Evolutionary conservation across 2,329 filamentous ascomycete genomes (phyloP).

Genomic region (Alternaria incomplexa): DNA sequence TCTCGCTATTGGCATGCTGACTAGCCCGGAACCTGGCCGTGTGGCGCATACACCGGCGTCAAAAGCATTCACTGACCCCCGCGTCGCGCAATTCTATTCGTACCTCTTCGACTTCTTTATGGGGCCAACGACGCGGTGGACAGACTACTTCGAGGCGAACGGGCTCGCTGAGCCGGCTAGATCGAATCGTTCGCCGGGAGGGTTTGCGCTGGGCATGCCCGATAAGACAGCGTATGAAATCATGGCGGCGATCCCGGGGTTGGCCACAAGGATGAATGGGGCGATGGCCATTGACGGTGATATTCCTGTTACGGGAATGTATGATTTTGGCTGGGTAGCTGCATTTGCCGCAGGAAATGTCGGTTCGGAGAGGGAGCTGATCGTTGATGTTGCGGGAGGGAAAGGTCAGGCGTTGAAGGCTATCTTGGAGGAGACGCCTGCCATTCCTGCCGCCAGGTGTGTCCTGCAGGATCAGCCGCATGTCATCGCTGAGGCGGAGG

Average conservation of each 20-base stretch:
- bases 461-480: slow-evolving; percentile 11
- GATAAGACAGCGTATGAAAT: slow-evolving; percentile 15
- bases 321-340: slow-evolving; percentile 14
- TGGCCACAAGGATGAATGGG: slow-evolving; percentile 6
- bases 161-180: slow-evolving; percentile 7
- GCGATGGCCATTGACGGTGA: slow-evolving; percentile 6
- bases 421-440: slow-evolving; percentile 6
- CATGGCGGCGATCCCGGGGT: slow-evolving; percentile 6
- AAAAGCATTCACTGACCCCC: slow-evolving; percentile 2
- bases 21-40: neutral
- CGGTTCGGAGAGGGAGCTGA: slow-evolving; percentile 3
- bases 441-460: slow-evolving; percentile 7
- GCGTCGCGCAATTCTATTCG: slow-evolving; percentile 7
- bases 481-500: slow-evolving; percentile 6
- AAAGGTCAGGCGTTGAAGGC: slow-evolving; percentile 10
- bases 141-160: slow-evolving; percentile 8
- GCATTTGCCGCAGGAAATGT: neutral
- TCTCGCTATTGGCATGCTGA: slow-evolving; percentile 1
- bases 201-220: slow-evolving; percentile 7
- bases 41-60: slow-evolving; percentile 10
- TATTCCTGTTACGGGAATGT: slow-evolving; percentile 5
- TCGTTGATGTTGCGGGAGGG: slow-evolving; percentile 9
- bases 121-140: slow-evolving; percentile 4
- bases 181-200: slow-evolving; percentile 6
- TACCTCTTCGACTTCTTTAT: slow-evolving; percentile 14